These are phyloP conservation scores for Kokia cookei DNA, from an alignment of 441 rosid genomes.

Conservation along the genomic window DNA sequence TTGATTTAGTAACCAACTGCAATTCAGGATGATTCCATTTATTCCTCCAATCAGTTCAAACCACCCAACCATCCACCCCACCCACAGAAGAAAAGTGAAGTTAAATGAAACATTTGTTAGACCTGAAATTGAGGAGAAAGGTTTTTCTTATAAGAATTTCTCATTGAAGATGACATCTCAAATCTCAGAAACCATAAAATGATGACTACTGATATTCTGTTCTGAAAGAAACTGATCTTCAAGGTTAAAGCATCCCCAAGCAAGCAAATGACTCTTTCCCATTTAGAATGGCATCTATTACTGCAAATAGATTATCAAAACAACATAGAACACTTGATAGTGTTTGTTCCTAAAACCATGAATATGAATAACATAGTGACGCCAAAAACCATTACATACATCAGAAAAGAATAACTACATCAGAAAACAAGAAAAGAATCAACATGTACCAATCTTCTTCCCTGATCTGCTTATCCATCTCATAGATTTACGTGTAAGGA, in stretches of 20 bases:
- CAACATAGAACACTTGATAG: slow-evolving; percentile 64
- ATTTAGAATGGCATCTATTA: slow-evolving; percentile 73
- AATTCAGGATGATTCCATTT: background rate
- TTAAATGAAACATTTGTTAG: background rate
- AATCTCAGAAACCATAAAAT: slow-evolving; percentile 1
- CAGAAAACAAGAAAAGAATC: slow-evolving; percentile 1
- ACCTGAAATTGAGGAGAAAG: background rate
- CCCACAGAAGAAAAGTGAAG: background rate
- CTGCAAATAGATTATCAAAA: slow-evolving; percentile 84
- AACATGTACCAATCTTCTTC: slow-evolving; percentile 60
- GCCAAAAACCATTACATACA: background rate
- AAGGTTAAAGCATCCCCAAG: slow-evolving; percentile 35
- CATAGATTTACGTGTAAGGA: slow-evolving; percentile 72
- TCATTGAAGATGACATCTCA: background rate
- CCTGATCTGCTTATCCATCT: slow-evolving; percentile 50
- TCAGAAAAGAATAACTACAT: slow-evolving; percentile 6
- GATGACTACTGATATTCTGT: background rate
- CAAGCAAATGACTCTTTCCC: slow-evolving; percentile 61
- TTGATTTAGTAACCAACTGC: background rate
- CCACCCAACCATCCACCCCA: background rate
- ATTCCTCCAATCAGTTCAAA: background rate
- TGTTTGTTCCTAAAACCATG: slow-evolving; percentile 50
- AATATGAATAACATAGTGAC: slow-evolving; percentile 6
- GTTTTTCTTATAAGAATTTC: background rate
- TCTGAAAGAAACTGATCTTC: background rate